These are phyloP conservation scores for Neofusicoccum ribis DNA, from an alignment of 2,329 filamentous ascomycete species.

Conservation along the genomic window DNA sequence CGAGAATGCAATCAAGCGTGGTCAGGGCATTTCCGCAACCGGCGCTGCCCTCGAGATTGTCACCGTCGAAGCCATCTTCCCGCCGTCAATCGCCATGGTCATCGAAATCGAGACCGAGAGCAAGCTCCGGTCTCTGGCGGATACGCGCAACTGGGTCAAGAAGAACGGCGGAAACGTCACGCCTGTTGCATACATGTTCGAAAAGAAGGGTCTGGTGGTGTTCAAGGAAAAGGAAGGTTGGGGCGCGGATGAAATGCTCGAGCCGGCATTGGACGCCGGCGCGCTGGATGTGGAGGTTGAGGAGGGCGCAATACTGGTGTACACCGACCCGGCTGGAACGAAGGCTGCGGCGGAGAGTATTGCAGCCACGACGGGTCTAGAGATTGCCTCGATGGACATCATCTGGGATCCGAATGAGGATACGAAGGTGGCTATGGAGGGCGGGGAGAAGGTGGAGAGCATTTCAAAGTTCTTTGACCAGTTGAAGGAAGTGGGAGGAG, in stretches of 20 bases:
- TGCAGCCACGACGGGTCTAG: slow-evolving; percentile 62
- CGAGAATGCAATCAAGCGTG: slow-evolving; percentile 81
- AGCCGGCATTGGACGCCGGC: slow-evolving; percentile 82
- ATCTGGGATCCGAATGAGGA: slow-evolving; percentile 84
- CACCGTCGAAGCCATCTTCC: slow-evolving; percentile 78
- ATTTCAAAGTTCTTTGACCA: slow-evolving; percentile 62
- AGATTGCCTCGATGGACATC: slow-evolving; percentile 74
- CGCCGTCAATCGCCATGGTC: slow-evolving; percentile 71
- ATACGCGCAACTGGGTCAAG: slow-evolving; percentile 71
- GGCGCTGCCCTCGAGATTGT: slow-evolving; percentile 76
- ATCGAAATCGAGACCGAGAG: slow-evolving; percentile 86
- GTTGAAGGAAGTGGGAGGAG: slow-evolving; percentile 67
- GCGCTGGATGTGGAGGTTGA: slow-evolving; percentile 71
- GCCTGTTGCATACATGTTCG: slow-evolving; percentile 81
- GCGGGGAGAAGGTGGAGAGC: slow-evolving; percentile 54
- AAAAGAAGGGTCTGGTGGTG: slow-evolving; percentile 72
- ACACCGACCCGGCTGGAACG: slow-evolving; percentile 66
- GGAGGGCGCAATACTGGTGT: slow-evolving; percentile 70
- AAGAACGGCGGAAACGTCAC: slow-evolving; percentile 68
- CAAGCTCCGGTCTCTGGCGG: slow-evolving; percentile 70
- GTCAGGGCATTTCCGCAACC: slow-evolving; percentile 76
- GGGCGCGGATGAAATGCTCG: slow-evolving; percentile 67
- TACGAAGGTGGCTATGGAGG: slow-evolving; percentile 65
- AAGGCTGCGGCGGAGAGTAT: slow-evolving; percentile 65
- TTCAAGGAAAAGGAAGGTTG: slow-evolving; percentile 61